Evolutionary conservation across 2,329 filamentous ascomycete genomes (phyloP).

Genomic region (Pleomassaria siparia): DNA sequence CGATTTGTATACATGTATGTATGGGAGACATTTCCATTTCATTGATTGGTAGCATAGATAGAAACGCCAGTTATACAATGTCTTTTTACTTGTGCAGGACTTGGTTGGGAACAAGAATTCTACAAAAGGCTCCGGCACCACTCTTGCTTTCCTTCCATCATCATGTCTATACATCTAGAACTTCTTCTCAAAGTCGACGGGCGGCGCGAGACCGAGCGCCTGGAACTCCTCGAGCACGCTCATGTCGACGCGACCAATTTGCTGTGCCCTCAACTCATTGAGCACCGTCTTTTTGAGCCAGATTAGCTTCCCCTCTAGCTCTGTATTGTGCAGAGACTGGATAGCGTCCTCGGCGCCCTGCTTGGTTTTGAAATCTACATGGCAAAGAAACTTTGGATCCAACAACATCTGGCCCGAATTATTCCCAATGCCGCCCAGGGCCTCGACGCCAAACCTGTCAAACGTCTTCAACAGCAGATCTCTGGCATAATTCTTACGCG

Average conservation of each 20-base stretch:
- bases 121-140: too few relatives aligned
- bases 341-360: background rate
- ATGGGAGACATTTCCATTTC: too few relatives aligned
- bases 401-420: background rate
- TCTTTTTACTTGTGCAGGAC: too few relatives aligned
- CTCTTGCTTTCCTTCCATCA: too few relatives aligned
- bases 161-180: too few relatives aligned
- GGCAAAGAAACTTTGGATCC: background rate
- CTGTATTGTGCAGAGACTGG: background rate
- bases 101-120: too few relatives aligned
- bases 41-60: too few relatives aligned
- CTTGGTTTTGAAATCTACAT: background rate
- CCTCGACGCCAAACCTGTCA: background rate
- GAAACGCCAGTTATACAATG: too few relatives aligned
- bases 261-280: background rate
- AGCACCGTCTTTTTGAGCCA: background rate
- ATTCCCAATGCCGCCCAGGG: background rate
- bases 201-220: background rate
- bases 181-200: background rate
- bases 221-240: background rate
- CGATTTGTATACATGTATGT: too few relatives aligned
- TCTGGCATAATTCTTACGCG: background rate
- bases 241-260: background rate
- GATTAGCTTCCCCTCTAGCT: background rate
- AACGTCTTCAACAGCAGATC: background rate